Base-by-base conservation (phyloP, 1,284 basidiomycete species). In the Moesziomyces sp. region DNA sequence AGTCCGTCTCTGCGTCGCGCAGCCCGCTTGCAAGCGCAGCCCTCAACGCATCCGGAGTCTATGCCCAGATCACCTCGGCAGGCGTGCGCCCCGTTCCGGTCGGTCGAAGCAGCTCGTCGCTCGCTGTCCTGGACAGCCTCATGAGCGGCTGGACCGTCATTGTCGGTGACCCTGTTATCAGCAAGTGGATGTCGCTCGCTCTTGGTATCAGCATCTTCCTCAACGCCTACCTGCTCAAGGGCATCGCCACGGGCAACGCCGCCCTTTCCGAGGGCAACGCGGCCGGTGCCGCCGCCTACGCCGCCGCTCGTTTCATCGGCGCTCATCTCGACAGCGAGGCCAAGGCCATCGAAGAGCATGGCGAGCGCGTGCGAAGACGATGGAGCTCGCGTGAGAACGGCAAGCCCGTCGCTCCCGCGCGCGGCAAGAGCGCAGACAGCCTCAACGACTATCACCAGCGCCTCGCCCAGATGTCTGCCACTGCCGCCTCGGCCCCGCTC, bases 101-200 rank as follows among this genome's bases (percentile, higher is more conserved):
- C 19, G 61, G 68, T n/a, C 56, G 68, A 10, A 60, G 52, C 24
- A 66, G 58, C 59, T 73, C 69, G 45, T 74, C 59, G 48, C 57
- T 68, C 24, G 75, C 68, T 56, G 85, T 87, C 43, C 86, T 97
- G 68, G 94, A 97, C 74, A 88, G 89, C 68, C 94, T 97, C 87
- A 93, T 97, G 91, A 90, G 89, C 43, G 89, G 90, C n/a, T 98
- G 95, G 96, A 93, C 93, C 9, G 87, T 88, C n/a, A 89, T 98
- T 70, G 94, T 97, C 55, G 94, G 94, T 33, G 96, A 99, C 83
- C 96, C 96, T 0, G 90, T 98, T 57, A 86, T 99, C 76, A 91
- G 90, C 81, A 99, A 99, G 87, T 97, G 93, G 93, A 96, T 99
- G 92, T 97, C 57, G 87, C 57, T 94, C 55, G 88, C 92, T 18